Evolutionary conservation across 306 rosid genomes (phyloP), one percentile per base, ranked within the genome.

Genomic region (Malus orientalis): DNA sequence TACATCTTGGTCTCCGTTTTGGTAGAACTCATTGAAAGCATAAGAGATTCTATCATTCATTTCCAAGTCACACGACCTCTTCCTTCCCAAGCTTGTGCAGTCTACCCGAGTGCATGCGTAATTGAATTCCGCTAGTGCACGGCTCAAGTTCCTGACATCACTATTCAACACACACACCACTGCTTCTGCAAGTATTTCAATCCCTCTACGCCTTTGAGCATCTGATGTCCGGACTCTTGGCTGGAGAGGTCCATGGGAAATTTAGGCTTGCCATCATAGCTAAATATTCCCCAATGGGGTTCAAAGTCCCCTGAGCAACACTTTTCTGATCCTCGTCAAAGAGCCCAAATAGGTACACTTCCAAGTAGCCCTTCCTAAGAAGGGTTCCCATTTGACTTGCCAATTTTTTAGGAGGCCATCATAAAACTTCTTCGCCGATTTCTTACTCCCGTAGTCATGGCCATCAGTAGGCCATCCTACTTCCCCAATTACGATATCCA

Each of bases 381-480:
- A 96, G 97, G 3, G 90, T 73, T 1, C 97, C 97, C 68, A 83
- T 69, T 1, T 78, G 73, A 73, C 11, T 1, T 78, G 3, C 80
- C 90, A 78, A 44, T 74, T 79, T 89, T 79, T 88, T 78, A 94
- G 69, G 6, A 90, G 73, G 2, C 97, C 98, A 40, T 73, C 71
- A 32, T 90, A 92, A 70, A 95, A 95, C 18, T 76, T 88, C 49
- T 84, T 57, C 1, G 96, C 97, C 54, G 0, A 49, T 49, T 18
- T 49, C 7, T 6, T 49, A 49, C 6, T 49, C 54, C 19, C 8
- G 19, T 14, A 49, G 19, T 49, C 19, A 3, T 49, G 54, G 54
- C 90, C 93, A 6, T 94, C 96, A 0, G 98, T 89, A 1, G 98
- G 98, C 98, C 97, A 95, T 5, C 98, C 98, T 18, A 92, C 83